phyloP scores from a whole-genome alignment of 768 basidiomycete genomes.

The Dentipellis sp. region DNA sequence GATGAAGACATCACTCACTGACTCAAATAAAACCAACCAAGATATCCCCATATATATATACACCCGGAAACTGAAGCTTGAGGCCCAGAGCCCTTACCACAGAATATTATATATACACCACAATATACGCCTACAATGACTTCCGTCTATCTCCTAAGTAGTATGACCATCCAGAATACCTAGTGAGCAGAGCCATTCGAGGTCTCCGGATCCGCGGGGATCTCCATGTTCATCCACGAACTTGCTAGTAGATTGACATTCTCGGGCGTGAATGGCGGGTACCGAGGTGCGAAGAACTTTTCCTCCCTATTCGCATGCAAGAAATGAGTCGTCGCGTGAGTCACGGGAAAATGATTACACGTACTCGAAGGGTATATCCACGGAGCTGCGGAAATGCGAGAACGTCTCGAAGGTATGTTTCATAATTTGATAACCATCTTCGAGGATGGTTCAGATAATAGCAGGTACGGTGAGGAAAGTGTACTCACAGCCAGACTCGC shows the following conservation, averaged over 20 bases:
- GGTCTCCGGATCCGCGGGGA: too few relatives aligned
- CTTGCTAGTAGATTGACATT: conserved; percentile 4
- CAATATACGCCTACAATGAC: too few relatives aligned
- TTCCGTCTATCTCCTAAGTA: too few relatives aligned
- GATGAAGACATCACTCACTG: too few relatives aligned
- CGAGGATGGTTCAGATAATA: not conserved
- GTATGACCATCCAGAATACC: too few relatives aligned
- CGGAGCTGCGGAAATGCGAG: conserved; percentile 35
- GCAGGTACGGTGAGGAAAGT: not conserved
- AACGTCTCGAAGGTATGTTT: conserved; percentile 30
- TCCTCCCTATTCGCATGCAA: conserved; percentile 32
- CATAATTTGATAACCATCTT: conserved; percentile 20
- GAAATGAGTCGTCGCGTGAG: not conserved
- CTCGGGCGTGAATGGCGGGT: conserved; percentile 51
- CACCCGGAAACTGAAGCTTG: too few relatives aligned
- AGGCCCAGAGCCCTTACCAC: too few relatives aligned
- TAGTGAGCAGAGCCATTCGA: too few relatives aligned
- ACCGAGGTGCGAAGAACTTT: conserved; percentile 39
- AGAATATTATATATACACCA: too few relatives aligned
- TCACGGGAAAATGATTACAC: conserved; percentile 12
- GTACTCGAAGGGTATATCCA: conserved; percentile 53
- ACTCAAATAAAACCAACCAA: too few relatives aligned
- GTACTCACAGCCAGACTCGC: conserved; percentile 23
- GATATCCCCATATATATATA: too few relatives aligned
- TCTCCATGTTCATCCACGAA: too few relatives aligned